Base-by-base conservation (phyloP, 2,329 filamentous ascomycete genomes). In the Albifimbria verrucaria region DNA sequence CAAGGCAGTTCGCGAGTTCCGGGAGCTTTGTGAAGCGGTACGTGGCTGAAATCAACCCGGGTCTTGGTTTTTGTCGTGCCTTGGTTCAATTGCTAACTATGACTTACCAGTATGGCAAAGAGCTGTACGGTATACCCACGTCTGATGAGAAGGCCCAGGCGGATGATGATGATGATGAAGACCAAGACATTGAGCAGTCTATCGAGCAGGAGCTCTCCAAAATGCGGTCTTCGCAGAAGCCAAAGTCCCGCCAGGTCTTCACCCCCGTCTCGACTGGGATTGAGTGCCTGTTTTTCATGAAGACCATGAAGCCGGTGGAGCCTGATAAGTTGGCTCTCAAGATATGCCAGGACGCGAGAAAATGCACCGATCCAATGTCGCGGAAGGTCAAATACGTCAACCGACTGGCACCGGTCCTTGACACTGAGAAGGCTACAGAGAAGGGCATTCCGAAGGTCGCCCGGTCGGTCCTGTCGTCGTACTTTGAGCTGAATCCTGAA, bases 141-240 rank as follows among this genome's bases (percentile, higher is more conserved):
- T 65, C 68, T 42, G 65, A 62, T 17, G 64, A 64, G 22, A 57
- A 62, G 21, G 62, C 69, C 52, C 62, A 62, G 53, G 61, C 66
- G 49, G 65, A 68, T 11, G 69, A 62, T 11, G 72, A 62, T 2
- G 72, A 75, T 6, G 73, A 74, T 18, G 77, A 77, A 1, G 70
- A 68, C 15, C 72, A 72, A n/a, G 88, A 91, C 60, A 90, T 94
- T 60, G 89, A 92, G 65, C 78, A 82, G 5, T 81, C 85, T 24
- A 90, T 94, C 59, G 68, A 83, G 60, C 85, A 84, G 64, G 90
- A 94, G 70, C 69, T 94, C n/a, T 79, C 78, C 24, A 77, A 74
- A 2, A 80, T 92, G 61, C 83, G 81, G 51, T 63, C 72, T 39
- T 61, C 70, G 25, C 64, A 63, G 46, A 67, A 77, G 55, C 63